phyloP scores from a whole-genome alignment of 441 rosid genomes.

The Mallotus japonicus region DNA sequence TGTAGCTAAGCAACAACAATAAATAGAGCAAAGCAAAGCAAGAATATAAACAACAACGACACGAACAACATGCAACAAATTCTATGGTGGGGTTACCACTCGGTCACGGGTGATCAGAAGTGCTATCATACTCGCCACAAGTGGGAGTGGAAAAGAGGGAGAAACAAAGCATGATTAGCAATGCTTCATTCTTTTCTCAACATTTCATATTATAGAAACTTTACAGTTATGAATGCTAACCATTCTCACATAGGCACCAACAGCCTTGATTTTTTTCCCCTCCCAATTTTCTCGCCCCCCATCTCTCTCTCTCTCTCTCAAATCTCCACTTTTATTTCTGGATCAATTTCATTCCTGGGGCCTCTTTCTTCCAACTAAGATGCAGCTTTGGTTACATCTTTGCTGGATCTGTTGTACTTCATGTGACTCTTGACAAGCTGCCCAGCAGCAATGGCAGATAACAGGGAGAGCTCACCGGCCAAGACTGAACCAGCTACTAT shows the following conservation, averaged over 20 bases:
- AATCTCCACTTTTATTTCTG: constrained; percentile 12
- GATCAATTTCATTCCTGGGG: constrained; percentile 12
- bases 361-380: constrained; percentile 12
- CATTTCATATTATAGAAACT: background rate
- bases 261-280: background rate
- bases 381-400: constrained; percentile 49
- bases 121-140: background rate
- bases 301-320: background rate
- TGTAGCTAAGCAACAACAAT: background rate
- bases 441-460: constrained; percentile 91
- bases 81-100: background rate
- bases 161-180: constrained; percentile 17
- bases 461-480: constrained; percentile 84
- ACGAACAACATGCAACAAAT: constrained; percentile 18
- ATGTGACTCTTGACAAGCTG: constrained; percentile 87
- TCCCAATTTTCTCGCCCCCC: background rate
- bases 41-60: constrained; percentile 9
- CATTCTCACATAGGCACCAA: constrained; percentile 16
- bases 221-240: constrained; percentile 20
- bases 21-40: background rate
- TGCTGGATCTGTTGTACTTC: constrained; percentile 90
- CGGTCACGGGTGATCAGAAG: background rate
- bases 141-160: background rate
- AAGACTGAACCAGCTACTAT: constrained; percentile 82
- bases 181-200: constrained; percentile 13